Evolutionary conservation across 108 stramenopile genomes (phyloP), one percentile per base, ranked within the genome.

Genomic region (Epipyxis sp.): DNA sequence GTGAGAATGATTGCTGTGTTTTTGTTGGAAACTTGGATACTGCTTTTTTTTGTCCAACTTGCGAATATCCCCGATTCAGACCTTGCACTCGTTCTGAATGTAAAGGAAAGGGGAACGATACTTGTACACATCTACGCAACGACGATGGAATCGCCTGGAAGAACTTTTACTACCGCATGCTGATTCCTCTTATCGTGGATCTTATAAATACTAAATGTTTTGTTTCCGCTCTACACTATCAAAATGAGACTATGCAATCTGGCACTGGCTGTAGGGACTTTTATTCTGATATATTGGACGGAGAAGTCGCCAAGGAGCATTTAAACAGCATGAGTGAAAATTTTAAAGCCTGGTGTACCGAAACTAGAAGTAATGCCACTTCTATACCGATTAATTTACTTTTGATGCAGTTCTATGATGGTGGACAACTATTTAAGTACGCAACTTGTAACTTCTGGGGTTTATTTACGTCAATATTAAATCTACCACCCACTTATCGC

Each of bases 241-340:
- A 65, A 32, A 16, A 65, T 65, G 34, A 16, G 20, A 32, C 61
- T 32, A 32, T 32, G 20, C 30, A 65, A 16, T 65, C 61, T 16
- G 61, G 20, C 30, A 65, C 20, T 65, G n/a, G n/a, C n/a, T n/a
- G n/a, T n/a, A n/a, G n/a, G n/a, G n/a, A n/a, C n/a, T n/a, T n/a
- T n/a, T n/a, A n/a, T n/a, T n/a, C n/a, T n/a, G 61, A 65, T 65
- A 32, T 65, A 32, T 32, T 65, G 61, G 61, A 65, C 61, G 61
- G 61, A 32, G 30, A 65, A 65, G 61, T 65, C 20, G 61, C 61
- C 20, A 65, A 65, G 34, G 20, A 16, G 34, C 61, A 65, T 65
- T 65, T 65, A 32, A 65, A 32, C 61, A 32, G 34, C 20, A 65
- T 65, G 61, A 65, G 34, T 65, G 30, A 65, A 65, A 65, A 32